Conservation (phyloP, 768 basidiomycete species). For the Galerina marginata region DNA sequence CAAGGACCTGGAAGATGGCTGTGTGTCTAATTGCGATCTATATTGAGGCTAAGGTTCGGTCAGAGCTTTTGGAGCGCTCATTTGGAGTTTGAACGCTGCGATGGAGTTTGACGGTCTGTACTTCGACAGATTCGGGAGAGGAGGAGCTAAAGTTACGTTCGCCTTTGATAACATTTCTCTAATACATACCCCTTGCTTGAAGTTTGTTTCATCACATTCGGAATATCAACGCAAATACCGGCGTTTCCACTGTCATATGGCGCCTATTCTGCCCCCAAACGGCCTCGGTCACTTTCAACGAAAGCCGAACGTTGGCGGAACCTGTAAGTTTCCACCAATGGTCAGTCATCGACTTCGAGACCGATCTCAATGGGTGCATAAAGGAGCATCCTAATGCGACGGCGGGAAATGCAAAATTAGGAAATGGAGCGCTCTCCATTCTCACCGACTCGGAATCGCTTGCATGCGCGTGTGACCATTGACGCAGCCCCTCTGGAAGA, state of each 20-base stretch:
- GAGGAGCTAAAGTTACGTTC: not conserved
- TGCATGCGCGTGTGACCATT: not conserved
- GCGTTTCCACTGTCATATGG: too few relatives aligned
- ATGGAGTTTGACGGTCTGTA: conserved; percentile 3
- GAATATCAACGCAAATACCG: too few relatives aligned
- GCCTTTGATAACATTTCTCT: not conserved
- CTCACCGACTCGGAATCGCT: not conserved
- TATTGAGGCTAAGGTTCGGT: not conserved
- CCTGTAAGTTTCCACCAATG: too few relatives aligned
- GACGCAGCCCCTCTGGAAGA: not conserved
- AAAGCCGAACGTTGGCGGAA: too few relatives aligned
- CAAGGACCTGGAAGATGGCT: not conserved
- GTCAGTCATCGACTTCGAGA: too few relatives aligned
- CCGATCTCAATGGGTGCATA: too few relatives aligned
- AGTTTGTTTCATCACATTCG: too few relatives aligned
- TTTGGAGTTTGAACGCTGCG: not conserved
- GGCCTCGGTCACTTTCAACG: too few relatives aligned
- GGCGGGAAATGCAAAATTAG: too few relatives aligned
- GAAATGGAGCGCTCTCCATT: not conserved
- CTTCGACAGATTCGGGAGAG: not conserved
- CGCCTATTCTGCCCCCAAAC: too few relatives aligned
- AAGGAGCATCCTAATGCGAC: too few relatives aligned
- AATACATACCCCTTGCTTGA: not conserved
- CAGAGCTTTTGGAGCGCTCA: not conserved
- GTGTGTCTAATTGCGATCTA: not conserved